Conservation (phyloP, 2,329 filamentous ascomycete species). For the Pseudopyrenochaeta lycopersici region DNA sequence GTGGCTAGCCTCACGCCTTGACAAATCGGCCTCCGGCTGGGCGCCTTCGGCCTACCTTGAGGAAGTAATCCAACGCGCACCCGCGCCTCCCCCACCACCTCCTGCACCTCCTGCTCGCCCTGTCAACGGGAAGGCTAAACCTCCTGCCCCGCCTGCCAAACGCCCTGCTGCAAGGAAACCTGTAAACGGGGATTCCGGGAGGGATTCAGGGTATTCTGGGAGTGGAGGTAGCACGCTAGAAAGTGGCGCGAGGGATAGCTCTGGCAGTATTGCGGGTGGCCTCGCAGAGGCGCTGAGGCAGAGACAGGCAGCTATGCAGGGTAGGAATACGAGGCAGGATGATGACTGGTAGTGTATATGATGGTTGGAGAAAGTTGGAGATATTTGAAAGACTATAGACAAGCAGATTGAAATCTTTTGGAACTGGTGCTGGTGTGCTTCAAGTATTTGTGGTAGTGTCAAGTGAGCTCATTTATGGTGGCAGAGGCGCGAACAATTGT, state of each 20-base stretch:
- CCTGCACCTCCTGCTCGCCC: constrained; percentile 64
- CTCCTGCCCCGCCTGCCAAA: constrained; percentile 82
- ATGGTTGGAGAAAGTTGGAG: neutral
- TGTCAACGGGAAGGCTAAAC: constrained; percentile 74
- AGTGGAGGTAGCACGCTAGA: constrained; percentile 49
- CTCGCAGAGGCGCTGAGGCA: constrained; percentile 60
- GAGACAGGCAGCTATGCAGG: constrained; percentile 60
- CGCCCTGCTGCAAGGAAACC: constrained; percentile 79
- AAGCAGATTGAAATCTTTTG: too few species aligned
- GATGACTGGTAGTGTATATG: constrained; percentile 44
- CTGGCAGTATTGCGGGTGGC: constrained; percentile 58
- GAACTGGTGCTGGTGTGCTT: too few species aligned
- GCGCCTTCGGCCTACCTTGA: constrained; percentile 93
- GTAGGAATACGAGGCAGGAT: constrained; percentile 40
- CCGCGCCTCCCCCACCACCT: constrained; percentile 63
- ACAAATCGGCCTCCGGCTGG: constrained; percentile 83
- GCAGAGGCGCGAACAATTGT: too few species aligned
- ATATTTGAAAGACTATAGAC: neutral
- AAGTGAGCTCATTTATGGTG: too few species aligned
- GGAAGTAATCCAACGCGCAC: constrained; percentile 68
- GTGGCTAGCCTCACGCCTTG: constrained; percentile 86
- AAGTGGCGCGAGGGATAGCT: constrained; percentile 50
- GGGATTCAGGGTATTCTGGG: constrained; percentile 68
- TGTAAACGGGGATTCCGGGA: constrained; percentile 64
- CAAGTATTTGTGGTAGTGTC: too few species aligned